Evolutionary conservation across 2,329 filamentous ascomycete species (phyloP), one percentile per base, ranked within the genome.

Genomic region (Clonostachys rosea): DNA sequence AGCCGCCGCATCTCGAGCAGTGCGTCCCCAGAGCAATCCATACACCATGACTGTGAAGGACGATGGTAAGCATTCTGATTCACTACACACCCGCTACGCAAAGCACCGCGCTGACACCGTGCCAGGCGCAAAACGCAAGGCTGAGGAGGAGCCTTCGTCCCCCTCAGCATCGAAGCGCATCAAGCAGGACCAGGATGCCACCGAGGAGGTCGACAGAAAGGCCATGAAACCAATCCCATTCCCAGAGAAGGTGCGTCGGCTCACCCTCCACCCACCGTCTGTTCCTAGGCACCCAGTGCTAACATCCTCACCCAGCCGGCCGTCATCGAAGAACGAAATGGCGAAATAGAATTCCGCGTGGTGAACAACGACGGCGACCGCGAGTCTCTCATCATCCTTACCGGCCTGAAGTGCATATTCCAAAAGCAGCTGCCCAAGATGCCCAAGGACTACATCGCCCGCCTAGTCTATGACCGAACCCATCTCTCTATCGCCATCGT

Each of bases 371-470:
- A 99, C 62, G 87, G 88, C 58, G 78, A 84, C 36, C 81, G 87
- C 54, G 90, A 96, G 60, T 95, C 89, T 61, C 84, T 91, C 55
- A 95, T 97, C 61, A 95, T 99, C 57, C 76, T 99, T 49, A 96
- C 92, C 0, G 94, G 94, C 13, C 75, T 99, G 47, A 99, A 97
- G 65, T 96, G 91, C 62, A 95, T 99, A 54, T 97, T 99, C 60
- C 94, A 99, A 65, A 97, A 97, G 59, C 94, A 99, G 63, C 76
- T 99, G 6, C 94, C 94, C 1, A 97, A 97, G 68, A 99, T 99
- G 94, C 94, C 94, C 13, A 96, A 97, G 67, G 94, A 97, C 62
- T 99, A 99, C 65, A 97, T 99, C 57, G 94, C 94, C 5, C 88
- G 94, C 37, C 82, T 99, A 8, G 94, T 99, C 49, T 99, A 99